phyloP scores from a whole-genome alignment of 2,329 filamentous ascomycete species.

The Hypoxylon sp. region DNA sequence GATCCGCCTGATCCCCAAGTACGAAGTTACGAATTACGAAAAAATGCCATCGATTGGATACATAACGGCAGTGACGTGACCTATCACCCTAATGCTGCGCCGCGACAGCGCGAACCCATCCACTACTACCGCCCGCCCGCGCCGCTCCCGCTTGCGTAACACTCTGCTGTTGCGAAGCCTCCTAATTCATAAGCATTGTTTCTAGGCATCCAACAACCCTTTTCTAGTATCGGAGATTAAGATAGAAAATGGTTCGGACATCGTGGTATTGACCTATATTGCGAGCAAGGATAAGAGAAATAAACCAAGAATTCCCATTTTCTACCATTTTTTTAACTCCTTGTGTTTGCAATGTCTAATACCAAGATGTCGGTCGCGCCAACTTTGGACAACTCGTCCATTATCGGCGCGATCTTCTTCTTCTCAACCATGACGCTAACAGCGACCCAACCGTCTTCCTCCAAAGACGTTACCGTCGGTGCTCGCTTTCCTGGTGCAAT shows the following conservation, averaged over 20 bases:
- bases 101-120: constrained; percentile 11
- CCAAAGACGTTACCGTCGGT: constrained; percentile 89
- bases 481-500: constrained; percentile 96
- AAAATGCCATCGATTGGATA: constrained; percentile 29
- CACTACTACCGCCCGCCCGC: constrained; percentile 27
- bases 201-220: not conserved
- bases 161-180: constrained; percentile 9
- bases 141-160: constrained; percentile 38
- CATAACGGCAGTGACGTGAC: constrained; percentile 21
- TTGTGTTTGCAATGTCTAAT: constrained; percentile 82
- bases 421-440: constrained; percentile 94
- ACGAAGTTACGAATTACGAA: constrained; percentile 32
- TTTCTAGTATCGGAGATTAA: not conserved
- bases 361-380: constrained; percentile 91
- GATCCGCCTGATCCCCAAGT: constrained; percentile 21
- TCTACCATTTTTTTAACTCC: constrained; percentile 43
- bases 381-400: constrained; percentile 84
- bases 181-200: constrained; percentile 23
- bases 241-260: constrained; percentile 1
- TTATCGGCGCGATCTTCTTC: constrained; percentile 85
- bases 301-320: not conserved
- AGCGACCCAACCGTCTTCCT: constrained; percentile 94
- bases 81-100: constrained; percentile 6
- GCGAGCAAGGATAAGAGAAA: constrained; percentile 20
- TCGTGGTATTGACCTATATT: constrained; percentile 12